Base-by-base conservation (phyloP, 345 rosid species). In the Cardiospermum halicacabum region DNA sequence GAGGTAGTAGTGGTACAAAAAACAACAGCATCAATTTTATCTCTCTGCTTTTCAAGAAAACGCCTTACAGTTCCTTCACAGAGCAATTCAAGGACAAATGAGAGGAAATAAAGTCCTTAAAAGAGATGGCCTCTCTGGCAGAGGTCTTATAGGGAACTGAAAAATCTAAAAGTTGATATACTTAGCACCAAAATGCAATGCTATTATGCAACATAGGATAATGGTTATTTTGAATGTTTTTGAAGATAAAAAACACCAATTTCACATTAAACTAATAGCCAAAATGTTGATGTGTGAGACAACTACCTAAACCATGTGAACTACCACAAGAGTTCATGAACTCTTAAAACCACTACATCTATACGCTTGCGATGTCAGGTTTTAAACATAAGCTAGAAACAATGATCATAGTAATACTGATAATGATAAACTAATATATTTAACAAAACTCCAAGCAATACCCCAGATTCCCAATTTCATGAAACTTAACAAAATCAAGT, bases 21-120 rank as follows among this genome's bases (percentile, higher is more conserved):
- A 42, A 94, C 99, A 68, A 94, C 81, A n/a, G 99, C 97, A 60
- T 69, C 78, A 31, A 94, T 74, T 69, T 80, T 87, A 78, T 85
- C 92, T 74, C 82, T 90, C 72, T 94, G 97, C 77, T 91, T 94
- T 78, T 88, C 99, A 22, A 94, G 85, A 69, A 94, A 83, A 62
- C 97, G 92, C 59, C 99, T 88, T 50, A 94, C 83, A 62, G 97
- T 91, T 72, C 99, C 99, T 94, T 71, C 63, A 75, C 49, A 72
- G 40, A 77, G 56, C 25, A 37, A 69, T 74, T 60, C 39, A 70
- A 56, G 51, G 64, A 63, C 60, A 26, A 60, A 63, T 27, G 19
- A 28, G 37, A 30, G 12, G 22, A 60, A 53, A 22, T 58, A 24
- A 19, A 11, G 49, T 47, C 51, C n/a, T 16, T 3, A 47, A 47